Evolutionary conservation across 1,284 basidiomycete genomes (phyloP), one percentile per base, ranked within the genome.

Genomic region (Leccinum laetum): DNA sequence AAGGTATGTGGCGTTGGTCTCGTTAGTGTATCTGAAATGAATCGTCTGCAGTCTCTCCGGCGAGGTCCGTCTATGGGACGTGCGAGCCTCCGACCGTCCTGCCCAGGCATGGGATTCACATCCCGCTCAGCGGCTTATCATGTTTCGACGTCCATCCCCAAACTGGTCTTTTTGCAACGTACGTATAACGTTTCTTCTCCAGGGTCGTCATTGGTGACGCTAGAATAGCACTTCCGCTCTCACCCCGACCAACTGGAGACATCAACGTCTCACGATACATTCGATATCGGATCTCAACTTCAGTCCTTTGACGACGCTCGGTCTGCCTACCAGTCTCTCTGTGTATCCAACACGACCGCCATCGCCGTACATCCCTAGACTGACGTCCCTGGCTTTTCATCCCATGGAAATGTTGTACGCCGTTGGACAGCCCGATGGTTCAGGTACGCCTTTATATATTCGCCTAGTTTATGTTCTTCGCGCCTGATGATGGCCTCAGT

Each of bases 1-100:
- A 49, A 91, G 92, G 95, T 95, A 69, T 64, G 84, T 69, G 14
- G 14, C 56, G 7, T 60, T 21, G 44, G 5, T 56, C n/a, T 11
- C 11, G 49, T n/a, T 0, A 4, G 35, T 10, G 26, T 49, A 53
- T 49, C 1, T 13, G 46, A 39, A 52, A 60, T 44, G 37, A 44
- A 58, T 65, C 24, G 32, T 60, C 60, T 32, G 21, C 66, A 98
- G 96, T 73, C 80, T 95, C 76, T 92, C 95, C 72, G 98, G 98
- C 1, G 90, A 95, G 71, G 91, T 98, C 53, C 91, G 93, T 69
- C 79, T 99, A 39, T 99, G 96, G 93, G 98, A 99, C 77, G 83
- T 95, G 49, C 89, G 98, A 63, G 84, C 86, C 5, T 79, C 87
- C 4, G 86, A 91, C 59, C 77, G 78, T 44, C 85, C 93, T 9